Conservation (phyloP, 371 early-diverging fungal species). For the Lichtheimia corymbifera region DNA sequence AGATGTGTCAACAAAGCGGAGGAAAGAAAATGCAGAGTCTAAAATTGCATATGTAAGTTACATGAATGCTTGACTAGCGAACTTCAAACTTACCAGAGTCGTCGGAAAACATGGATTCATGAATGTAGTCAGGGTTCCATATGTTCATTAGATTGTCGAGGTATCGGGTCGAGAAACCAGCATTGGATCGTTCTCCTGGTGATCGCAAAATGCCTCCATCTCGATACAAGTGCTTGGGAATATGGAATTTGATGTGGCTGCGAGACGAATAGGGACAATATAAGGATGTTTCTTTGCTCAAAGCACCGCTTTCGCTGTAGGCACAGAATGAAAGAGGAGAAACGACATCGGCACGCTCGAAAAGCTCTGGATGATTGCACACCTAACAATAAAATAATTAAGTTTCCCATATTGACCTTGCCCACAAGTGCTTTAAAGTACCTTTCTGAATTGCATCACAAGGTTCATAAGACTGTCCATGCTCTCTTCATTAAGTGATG, state of each 20-base stretch:
- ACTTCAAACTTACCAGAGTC: slow-evolving; percentile 22
- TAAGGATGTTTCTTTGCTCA: slow-evolving; percentile 62
- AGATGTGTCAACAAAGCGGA: slow-evolving; percentile 63
- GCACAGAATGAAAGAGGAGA: slow-evolving; percentile 70
- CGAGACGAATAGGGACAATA: slow-evolving; percentile 65
- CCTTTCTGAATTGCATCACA: slow-evolving; percentile 98
- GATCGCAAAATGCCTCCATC: slow-evolving; percentile 56
- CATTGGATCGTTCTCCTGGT: slow-evolving; percentile 50
- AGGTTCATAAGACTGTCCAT: slow-evolving; percentile 90
- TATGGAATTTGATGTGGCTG: slow-evolving; percentile 59
- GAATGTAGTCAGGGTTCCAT: slow-evolving; percentile 55
- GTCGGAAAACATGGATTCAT: slow-evolving; percentile 46
- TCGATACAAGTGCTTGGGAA: slow-evolving; percentile 74
- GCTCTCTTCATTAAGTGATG: slow-evolving; percentile 63
- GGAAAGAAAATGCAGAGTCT: slow-evolving; percentile 60
- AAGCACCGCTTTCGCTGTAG: slow-evolving; percentile 62
- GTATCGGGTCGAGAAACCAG: slow-evolving; percentile 52
- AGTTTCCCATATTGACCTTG: background rate
- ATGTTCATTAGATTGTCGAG: slow-evolving; percentile 61
- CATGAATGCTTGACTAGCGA: background rate
- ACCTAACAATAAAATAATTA: slow-evolving; percentile 41
- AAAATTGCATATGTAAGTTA: background rate
- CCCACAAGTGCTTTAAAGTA: background rate
- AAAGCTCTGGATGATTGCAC: slow-evolving; percentile 98
- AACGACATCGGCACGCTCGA: slow-evolving; percentile 89